Evolutionary conservation across 352 stramenopile species (phyloP).

Genomic region (Globisporangium acanthophoron): DNA sequence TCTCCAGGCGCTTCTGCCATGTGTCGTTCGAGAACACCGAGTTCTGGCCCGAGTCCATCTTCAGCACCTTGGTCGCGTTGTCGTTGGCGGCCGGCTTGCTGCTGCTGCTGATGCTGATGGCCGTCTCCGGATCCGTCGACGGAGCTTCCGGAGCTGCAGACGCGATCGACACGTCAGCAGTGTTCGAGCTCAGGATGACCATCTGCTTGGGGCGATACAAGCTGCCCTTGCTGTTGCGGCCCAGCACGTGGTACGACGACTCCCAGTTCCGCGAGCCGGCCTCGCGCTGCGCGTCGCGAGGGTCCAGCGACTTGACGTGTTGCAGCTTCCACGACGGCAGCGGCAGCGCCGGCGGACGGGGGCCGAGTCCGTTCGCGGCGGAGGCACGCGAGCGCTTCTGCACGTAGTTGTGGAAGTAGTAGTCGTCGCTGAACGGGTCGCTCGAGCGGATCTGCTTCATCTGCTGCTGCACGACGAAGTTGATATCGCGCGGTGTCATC

Average conservation of each 20-base stretch:
- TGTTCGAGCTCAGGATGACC: conserved; percentile 35
- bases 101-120: too few species aligned
- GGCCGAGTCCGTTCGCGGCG: conserved; percentile 14
- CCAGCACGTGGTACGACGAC: conserved; percentile 63
- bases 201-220: conserved; percentile 72
- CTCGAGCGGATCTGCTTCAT: conserved; percentile 84
- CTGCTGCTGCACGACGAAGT: conserved; percentile 81
- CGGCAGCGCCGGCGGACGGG: conserved; percentile 27
- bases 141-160: conserved; percentile 8
- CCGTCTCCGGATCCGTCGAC: neutral
- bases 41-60: conserved; percentile 40
- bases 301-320: conserved; percentile 76
- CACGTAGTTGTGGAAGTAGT: conserved; percentile 85
- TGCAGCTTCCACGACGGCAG: conserved; percentile 81
- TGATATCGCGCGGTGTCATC: conserved; percentile 83
- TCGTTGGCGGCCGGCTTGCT: neutral
- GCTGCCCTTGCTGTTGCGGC: conserved; percentile 72
- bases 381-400: conserved; percentile 58
- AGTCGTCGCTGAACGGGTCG: conserved; percentile 86
- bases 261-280: conserved; percentile 75
- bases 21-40: conserved; percentile 75
- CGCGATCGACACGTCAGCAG: conserved; percentile 6
- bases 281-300: conserved; percentile 46
- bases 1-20: conserved; percentile 63
- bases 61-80: conserved; percentile 39